A percentile compares a stretch with the other conserved stretches of the same genome.
Conservation (phyloP, 331 rosid species). For the Malus hybrid region DNA sequence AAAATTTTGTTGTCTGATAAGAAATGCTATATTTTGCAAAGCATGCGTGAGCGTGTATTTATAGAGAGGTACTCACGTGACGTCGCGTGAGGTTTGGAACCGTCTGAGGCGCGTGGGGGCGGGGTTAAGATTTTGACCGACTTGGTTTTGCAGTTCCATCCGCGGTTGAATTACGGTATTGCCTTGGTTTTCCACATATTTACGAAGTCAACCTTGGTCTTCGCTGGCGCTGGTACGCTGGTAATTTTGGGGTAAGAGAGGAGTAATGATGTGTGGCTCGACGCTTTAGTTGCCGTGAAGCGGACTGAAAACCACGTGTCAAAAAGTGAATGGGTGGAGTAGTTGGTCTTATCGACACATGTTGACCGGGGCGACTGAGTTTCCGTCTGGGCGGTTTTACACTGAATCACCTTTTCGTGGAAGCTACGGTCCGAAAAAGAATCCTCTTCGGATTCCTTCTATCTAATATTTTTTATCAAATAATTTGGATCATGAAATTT, state of each 20-base stretch:
- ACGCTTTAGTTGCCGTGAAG: not conserved
- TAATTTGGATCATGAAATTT: rapidly evolving
- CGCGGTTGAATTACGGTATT: not conserved
- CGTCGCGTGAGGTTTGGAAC: not conserved
- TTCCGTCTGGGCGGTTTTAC: not conserved
- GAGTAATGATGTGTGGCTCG: too few species aligned
- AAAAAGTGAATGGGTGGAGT: not conserved
- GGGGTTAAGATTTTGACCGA: not conserved
- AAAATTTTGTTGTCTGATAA: not conserved
- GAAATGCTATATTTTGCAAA: not conserved
- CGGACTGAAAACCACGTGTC: not conserved
- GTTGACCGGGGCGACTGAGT: not conserved
- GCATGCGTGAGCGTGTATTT: not conserved
- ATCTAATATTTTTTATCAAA: too few species aligned
- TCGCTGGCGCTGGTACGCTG: not conserved
- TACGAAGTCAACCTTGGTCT: not conserved
- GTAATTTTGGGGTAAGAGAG: not conserved
- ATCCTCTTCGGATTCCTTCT: rapidly evolving
- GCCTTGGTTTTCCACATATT: not conserved
- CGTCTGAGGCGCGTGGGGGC: not conserved
- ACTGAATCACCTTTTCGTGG: not conserved
- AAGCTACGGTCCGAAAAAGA: too few species aligned
- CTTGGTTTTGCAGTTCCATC: not conserved
- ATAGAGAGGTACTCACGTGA: constrained; percentile 1
- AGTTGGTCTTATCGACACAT: not conserved